Evolutionary conservation across 805 yeast species (phyloP), one percentile per base, ranked within the genome.

Genomic region (Zygotorulaspora chibaensis): DNA sequence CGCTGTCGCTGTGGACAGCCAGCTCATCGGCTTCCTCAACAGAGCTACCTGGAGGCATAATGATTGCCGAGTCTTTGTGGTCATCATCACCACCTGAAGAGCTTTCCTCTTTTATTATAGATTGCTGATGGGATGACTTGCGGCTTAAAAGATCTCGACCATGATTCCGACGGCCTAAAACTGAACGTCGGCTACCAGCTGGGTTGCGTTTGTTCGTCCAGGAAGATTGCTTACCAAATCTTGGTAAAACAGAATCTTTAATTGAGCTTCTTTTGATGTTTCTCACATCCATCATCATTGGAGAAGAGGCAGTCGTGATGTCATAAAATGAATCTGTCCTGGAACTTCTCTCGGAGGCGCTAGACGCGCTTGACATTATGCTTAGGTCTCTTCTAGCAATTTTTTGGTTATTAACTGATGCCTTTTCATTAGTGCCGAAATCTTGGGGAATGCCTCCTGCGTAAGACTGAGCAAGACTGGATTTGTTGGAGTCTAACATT

Each of bases 301-400:
- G 58, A 13, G 62, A 50, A 7, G 66, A 57, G 1, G 69, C 57
- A 0, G 70, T 62, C 1, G 72, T 65, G 6, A 65, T 58, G 47
- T 71, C 75, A 45, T 70, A 69, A 29, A 69, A 58, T 3, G 75
- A 71, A 35, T 65, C 70, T 17, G 68, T 62, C 29, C 70, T 57
- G 1, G 74, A 70, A 30, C 73, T 68, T 39, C 62, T 54, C 33
- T 70, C 74, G 7, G 73, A 68, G 0, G 63, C 53, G 45, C 70
- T 67, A 1, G 74, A 69, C 16, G 68, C 62, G 27, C 67, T 67
- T 0, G 73, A 69, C 31, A 67, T 59, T 12, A 68, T 46, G 42
- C 72, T 68, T 41, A 61, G 42, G 15, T 68, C 65, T 42, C 74
- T 58, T 38, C 67, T 55, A 0, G 67, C 53, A 38, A 53, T 30